Evolutionary conservation across 78 protist species (phyloP).

Genomic region (Diacronema lutheri): DNA sequence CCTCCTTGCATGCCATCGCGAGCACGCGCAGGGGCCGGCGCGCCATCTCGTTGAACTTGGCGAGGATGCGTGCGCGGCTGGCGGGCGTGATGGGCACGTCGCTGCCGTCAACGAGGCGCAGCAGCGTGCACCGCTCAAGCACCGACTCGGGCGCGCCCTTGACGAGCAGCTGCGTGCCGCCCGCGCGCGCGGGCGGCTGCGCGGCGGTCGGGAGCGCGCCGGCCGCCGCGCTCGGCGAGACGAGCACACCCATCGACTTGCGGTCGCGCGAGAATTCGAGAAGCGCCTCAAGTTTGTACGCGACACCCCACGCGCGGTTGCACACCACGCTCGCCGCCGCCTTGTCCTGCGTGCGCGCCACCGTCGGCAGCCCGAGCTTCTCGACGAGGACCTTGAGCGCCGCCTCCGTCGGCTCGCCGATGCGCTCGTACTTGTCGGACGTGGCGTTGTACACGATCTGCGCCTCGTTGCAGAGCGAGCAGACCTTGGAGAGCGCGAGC

Average conservation of each 20-base stretch:
- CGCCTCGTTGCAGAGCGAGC: slow-evolving; percentile 58
- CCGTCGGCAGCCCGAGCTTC: slow-evolving; percentile 46
- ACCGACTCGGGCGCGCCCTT: slow-evolving; percentile 74
- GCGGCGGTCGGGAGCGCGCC: not conserved
- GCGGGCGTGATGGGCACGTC: not conserved
- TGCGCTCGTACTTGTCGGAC: not conserved
- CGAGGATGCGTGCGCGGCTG: not conserved
- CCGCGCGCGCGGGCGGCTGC: not conserved
- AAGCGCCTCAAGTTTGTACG: not conserved
- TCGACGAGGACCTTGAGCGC: slow-evolving; percentile 60
- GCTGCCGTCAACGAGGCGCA: slow-evolving; percentile 1
- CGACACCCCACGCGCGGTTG: too few relatives aligned
- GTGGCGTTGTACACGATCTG: not conserved
- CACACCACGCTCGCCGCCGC: not conserved
- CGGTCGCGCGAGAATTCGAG: slow-evolving; percentile 72
- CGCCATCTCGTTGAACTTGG: not conserved
- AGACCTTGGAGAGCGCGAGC: slow-evolving; percentile 19
- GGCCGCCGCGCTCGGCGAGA: not conserved
- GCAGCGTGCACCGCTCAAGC: slow-evolving; percentile 52
- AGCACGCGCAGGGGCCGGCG: slow-evolving; percentile 18
- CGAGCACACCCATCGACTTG: slow-evolving; percentile 68
- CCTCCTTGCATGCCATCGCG: not conserved
- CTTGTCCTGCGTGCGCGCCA: not conserved
- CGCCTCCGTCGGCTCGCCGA: slow-evolving; percentile 65
- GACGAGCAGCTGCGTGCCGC: slow-evolving; percentile 16